Conservation (phyloP, 345 rosid genomes). For the Populus pruinosa region DNA sequence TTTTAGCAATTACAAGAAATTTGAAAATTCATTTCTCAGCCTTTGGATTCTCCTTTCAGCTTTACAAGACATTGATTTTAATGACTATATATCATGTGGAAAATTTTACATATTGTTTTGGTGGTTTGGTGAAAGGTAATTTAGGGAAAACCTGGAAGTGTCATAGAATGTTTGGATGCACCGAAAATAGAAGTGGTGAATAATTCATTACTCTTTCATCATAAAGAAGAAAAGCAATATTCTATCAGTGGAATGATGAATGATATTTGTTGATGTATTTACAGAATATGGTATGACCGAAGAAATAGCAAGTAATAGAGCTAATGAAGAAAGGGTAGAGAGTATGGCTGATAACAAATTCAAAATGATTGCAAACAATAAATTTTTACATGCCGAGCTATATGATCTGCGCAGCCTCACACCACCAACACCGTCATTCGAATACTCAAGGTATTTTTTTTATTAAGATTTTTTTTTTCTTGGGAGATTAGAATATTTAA, state of each 20-base stretch:
- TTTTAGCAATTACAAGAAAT: not conserved
- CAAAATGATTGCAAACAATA: slow-evolving; percentile 21
- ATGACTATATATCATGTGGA: not conserved
- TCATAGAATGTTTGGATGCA: slow-evolving; percentile 3
- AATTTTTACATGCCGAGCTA: slow-evolving; percentile 24
- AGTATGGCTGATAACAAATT: slow-evolving; percentile 22
- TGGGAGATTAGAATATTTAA: not conserved
- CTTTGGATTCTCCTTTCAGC: not conserved
- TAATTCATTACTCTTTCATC: no score
- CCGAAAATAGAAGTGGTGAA: not conserved
- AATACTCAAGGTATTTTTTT: slow-evolving; percentile 32
- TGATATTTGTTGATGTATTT: slow-evolving; percentile 12
- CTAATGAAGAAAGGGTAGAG: slow-evolving; percentile 10
- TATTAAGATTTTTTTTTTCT: slow-evolving; percentile 6
- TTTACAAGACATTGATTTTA: not conserved
- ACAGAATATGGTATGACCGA: slow-evolving; percentile 36
- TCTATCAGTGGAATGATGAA: not conserved
- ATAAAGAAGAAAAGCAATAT: not conserved
- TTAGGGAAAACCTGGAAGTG: not conserved
- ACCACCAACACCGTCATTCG: slow-evolving; percentile 50
- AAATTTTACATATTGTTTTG: not conserved
- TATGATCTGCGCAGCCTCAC: slow-evolving; percentile 29
- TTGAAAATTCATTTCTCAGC: not conserved
- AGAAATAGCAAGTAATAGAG: slow-evolving; percentile 31
- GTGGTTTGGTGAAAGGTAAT: not conserved